Evolutionary conservation across 148 eudicot genomes (phyloP).

Genomic region (Nepenthes gracilis): DNA sequence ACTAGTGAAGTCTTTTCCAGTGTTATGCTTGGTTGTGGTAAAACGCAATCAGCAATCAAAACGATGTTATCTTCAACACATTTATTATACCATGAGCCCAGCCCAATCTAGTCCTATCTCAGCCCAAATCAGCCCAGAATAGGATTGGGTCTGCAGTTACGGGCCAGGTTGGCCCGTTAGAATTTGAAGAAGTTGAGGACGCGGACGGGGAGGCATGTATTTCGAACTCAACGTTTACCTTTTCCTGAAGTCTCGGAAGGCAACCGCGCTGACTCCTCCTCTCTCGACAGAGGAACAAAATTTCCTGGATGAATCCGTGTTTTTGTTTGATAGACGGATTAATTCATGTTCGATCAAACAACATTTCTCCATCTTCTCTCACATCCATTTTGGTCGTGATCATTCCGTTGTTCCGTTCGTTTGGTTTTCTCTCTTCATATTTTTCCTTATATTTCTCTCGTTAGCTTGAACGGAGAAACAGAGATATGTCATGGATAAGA

Average conservation of each 20-base stretch:
- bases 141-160: no score
- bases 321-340: not conserved
- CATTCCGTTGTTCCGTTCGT: not conserved
- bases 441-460: not conserved
- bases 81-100: no score
- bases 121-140: no score
- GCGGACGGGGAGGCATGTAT: conserved; percentile 21
- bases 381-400: not conserved
- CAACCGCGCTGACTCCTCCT: not conserved
- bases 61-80: no score
- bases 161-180: no score
- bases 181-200: conserved; percentile 1
- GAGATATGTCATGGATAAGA: conserved; percentile 49
- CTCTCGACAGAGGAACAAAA: not conserved
- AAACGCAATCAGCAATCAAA: no score
- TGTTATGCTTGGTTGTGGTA: no score
- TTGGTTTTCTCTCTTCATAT: not conserved
- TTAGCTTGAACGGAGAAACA: not conserved
- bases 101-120: no score
- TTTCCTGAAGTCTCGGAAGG: not conserved
- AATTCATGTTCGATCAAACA: not conserved
- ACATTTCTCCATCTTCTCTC: not conserved
- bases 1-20: no score
- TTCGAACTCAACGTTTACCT: conserved; percentile 8
- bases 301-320: not conserved